phyloP scores from a whole-genome alignment of 106 monocot genomes.

The Dioscorea alata region DNA sequence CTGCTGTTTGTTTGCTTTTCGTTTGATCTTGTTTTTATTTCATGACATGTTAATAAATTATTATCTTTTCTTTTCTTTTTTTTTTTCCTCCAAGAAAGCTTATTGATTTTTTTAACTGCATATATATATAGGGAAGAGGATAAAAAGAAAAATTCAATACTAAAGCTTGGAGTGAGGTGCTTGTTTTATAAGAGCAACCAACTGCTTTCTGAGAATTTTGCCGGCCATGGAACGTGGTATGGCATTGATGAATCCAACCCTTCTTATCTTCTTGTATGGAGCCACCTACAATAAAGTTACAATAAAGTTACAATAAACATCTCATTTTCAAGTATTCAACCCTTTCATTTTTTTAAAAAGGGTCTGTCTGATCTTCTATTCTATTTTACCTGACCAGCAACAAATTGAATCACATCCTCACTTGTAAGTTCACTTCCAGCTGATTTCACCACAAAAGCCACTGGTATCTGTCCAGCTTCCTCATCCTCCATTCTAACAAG shows the following conservation, averaged over 20 bases:
- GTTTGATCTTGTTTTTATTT: not conserved
- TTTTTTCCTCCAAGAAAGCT: too few relatives aligned
- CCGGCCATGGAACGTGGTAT: constrained; percentile 24
- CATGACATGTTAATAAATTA: not conserved
- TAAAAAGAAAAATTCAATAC: not conserved
- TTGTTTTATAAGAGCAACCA: constrained; percentile 15
- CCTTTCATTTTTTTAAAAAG: too few relatives aligned
- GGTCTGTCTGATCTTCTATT: too few relatives aligned
- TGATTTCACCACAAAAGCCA: constrained; percentile 30
- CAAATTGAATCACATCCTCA: constrained; percentile 18
- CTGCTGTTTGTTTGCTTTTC: not conserved
- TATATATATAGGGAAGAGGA: too few relatives aligned
- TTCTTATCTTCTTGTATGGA: constrained; percentile 27
- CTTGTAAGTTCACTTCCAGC: constrained; percentile 5
- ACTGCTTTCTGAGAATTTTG: constrained; percentile 21
- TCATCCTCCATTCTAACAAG: constrained; percentile 10
- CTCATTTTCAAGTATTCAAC: too few relatives aligned
- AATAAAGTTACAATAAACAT: too few relatives aligned
- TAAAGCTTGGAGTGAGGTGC: constrained; percentile 19
- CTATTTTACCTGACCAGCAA: constrained; percentile 11
- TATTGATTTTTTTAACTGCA: too few relatives aligned
- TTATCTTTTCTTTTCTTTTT: too few relatives aligned
- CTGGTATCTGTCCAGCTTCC: constrained; percentile 23
- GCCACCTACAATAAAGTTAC: constrained; percentile 14
- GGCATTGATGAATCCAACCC: constrained; percentile 18